Evolutionary conservation across 768 basidiomycete species (phyloP).

Genomic region (Saitozyma podzolica): DNA sequence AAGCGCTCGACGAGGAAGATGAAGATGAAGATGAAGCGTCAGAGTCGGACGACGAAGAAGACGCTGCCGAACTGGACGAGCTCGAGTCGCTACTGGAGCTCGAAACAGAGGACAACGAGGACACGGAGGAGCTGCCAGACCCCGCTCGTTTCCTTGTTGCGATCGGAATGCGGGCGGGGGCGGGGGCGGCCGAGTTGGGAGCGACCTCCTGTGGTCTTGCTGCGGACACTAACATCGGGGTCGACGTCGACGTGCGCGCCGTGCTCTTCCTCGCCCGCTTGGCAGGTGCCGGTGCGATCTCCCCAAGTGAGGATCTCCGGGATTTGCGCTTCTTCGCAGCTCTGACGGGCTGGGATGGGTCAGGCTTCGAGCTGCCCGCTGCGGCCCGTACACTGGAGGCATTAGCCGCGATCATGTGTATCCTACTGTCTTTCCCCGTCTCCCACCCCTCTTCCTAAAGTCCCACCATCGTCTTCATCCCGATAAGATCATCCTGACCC

Average conservation of each 20-base stretch:
- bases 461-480: background rate
- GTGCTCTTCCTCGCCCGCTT: background rate
- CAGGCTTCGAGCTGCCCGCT: slow-evolving; percentile 17
- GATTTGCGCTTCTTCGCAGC: slow-evolving; percentile 7
- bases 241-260: background rate
- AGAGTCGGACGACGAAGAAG: slow-evolving; percentile 13
- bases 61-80: slow-evolving; percentile 4
- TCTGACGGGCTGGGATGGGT: background rate
- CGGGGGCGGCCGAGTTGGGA: background rate
- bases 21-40: slow-evolving; percentile 14
- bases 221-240: background rate
- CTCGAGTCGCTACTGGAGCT: slow-evolving; percentile 3
- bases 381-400: slow-evolving; percentile 20
- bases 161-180: background rate
- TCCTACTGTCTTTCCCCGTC: slow-evolving; percentile 5
- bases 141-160: slow-evolving; percentile 5
- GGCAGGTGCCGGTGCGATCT: too few species aligned
- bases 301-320: too few species aligned
- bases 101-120: too few species aligned
- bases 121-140: slow-evolving; percentile 4
- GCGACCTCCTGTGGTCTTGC: background rate
- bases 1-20: slow-evolving; percentile 17
- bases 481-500: background rate
- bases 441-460: background rate
- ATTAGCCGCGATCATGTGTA: background rate